Conservation (phyloP, 768 basidiomycete species). For the Calocybe gangraenosa region DNA sequence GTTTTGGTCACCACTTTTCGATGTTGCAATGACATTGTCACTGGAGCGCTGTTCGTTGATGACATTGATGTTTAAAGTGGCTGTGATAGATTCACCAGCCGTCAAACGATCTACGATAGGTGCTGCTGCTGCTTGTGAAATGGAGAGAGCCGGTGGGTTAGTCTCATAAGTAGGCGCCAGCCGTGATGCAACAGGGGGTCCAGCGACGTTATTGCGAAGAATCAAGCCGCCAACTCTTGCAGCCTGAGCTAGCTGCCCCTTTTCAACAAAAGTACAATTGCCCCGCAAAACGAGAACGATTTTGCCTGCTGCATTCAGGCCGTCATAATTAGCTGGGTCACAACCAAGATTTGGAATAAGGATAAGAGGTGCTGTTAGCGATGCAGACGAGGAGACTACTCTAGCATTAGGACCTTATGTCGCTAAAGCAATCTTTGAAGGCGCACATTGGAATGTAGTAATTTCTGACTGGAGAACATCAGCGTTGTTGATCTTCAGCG, state of each 20-base stretch:
- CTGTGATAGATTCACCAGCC: constrained; percentile 21
- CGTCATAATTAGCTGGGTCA: constrained; percentile 20
- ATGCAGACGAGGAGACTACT: constrained; percentile 22
- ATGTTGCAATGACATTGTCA: constrained; percentile 27
- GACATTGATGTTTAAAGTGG: constrained; percentile 21
- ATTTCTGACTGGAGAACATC: constrained; percentile 18
- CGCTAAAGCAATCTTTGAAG: neutral
- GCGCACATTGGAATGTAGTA: constrained; percentile 15
- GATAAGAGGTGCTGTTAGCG: constrained; percentile 21
- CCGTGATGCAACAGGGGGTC: constrained; percentile 21
- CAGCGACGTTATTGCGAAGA: constrained; percentile 26
- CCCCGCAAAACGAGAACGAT: constrained; percentile 27
- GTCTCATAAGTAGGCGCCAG: constrained; percentile 19
- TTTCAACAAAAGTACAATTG: constrained; percentile 23
- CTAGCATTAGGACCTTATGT: constrained; percentile 13
- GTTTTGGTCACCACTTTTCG: constrained; percentile 23
- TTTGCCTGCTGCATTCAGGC: constrained; percentile 19
- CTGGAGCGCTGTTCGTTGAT: constrained; percentile 21
- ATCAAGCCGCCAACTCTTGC: constrained; percentile 24
- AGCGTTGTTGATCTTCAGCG: constrained; percentile 4
- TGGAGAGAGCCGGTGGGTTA: constrained; percentile 22
- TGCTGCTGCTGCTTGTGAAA: constrained; percentile 21
- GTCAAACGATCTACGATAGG: constrained; percentile 20
- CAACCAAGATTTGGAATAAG: constrained; percentile 23
- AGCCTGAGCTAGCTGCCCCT: constrained; percentile 23